Evolutionary conservation across 164 flowering plant species (phyloP).

Genomic region (grape (Vitis vinifera)): ASM3070453v1 NC_081809.1:3965501-3966000

Average conservation of each 20-base stretch:
- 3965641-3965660: conserved; percentile 8
- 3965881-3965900: conserved; percentile 14
- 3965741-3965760: conserved; percentile 9
- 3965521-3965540: conserved; percentile 4
- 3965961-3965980: conserved; percentile 10
- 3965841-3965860: conserved; percentile 12
- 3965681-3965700: conserved; percentile 3
- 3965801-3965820: no score
- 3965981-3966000: conserved; percentile 3
- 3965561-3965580: background rate
- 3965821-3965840: background rate
- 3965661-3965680: background rate
- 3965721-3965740: conserved; percentile 10
- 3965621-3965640: conserved; percentile 10
- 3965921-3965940: conserved; percentile 12
- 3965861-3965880: background rate
- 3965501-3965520: conserved; percentile 8
- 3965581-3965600: conserved; percentile 13
- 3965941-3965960: conserved; percentile 4
- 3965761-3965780: conserved; percentile 8
- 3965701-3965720: conserved; percentile 1
- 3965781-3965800: background rate
- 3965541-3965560: conserved; percentile 12
- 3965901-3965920: conserved; percentile 5
- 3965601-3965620: conserved; percentile 7